A percentile compares a stretch with the other conserved stretches of the same genome.
Evolutionary conservation across 345 rosid species (phyloP).

Genomic region (Psidium guajava): DNA sequence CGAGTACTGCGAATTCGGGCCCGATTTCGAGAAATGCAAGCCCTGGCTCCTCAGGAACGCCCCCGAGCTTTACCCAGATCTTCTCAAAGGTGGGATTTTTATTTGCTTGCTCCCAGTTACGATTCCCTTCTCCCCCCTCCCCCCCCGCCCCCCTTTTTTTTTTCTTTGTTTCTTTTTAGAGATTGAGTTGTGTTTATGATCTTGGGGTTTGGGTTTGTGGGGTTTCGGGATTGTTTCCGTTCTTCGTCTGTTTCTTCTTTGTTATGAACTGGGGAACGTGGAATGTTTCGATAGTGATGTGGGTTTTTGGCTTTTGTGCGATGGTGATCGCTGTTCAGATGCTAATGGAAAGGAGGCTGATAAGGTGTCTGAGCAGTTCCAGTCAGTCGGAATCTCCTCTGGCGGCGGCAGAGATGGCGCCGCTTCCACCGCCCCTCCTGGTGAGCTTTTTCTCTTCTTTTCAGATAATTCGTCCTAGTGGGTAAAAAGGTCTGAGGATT

Average conservation of each 20-base stretch:
- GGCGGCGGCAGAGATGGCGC: constrained; percentile 35
- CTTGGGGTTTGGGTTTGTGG: background rate
- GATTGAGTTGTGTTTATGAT: background rate
- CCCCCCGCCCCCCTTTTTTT: too few relatives aligned
- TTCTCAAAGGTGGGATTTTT: constrained; percentile 41
- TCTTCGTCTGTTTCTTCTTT: background rate
- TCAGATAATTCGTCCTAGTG: background rate
- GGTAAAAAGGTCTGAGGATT: background rate
- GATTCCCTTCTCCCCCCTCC: too few relatives aligned
- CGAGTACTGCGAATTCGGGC: constrained; percentile 91
- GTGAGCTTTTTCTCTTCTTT: background rate
- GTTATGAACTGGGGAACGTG: background rate
- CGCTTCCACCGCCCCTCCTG: constrained; percentile 26
- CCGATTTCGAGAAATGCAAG: constrained; percentile 86
- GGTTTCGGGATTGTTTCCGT: background rate
- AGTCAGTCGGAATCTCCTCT: constrained; percentile 54
- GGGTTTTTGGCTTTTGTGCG: background rate
- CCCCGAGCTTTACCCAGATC: constrained; percentile 81
- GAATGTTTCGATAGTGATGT: background rate
- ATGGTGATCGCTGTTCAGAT: constrained; percentile 23
- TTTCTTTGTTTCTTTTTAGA: background rate
- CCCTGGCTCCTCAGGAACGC: constrained; percentile 87
- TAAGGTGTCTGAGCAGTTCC: constrained; percentile 58
- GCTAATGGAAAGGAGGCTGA: constrained; percentile 52
- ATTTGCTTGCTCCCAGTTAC: background rate